Evolutionary conservation across 2,329 filamentous ascomycete genomes (phyloP).

Genomic region (Tolypocladium capitatum): DNA sequence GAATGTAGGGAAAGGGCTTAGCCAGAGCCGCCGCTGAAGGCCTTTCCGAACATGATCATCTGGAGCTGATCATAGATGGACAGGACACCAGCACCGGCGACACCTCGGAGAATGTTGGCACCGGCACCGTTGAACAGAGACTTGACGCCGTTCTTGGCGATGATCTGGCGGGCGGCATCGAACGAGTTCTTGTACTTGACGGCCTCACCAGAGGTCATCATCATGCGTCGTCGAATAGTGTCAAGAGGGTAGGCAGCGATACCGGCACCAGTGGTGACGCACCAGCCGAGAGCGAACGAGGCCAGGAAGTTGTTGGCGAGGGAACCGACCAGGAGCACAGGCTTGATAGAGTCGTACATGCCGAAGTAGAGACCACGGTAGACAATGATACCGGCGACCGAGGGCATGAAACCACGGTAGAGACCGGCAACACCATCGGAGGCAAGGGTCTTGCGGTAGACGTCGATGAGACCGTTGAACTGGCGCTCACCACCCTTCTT

Average conservation of each 20-base stretch:
- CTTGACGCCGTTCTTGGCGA: slow-evolving; percentile 93
- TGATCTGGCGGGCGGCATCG: slow-evolving; percentile 91
- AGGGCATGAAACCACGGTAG: slow-evolving; percentile 99
- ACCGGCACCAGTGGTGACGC: slow-evolving; percentile 99
- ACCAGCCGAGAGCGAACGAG: slow-evolving; percentile 97
- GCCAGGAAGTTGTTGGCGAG: slow-evolving; percentile 99
- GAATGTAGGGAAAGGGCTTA: slow-evolving; percentile 26
- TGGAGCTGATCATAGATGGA: slow-evolving; percentile 99
- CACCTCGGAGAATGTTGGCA: slow-evolving; percentile 99
- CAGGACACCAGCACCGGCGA: slow-evolving; percentile 99
- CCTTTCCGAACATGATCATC: slow-evolving; percentile 99
- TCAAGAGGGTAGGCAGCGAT: slow-evolving; percentile 99
- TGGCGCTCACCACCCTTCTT: slow-evolving; percentile 95
- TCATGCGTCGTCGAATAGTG: slow-evolving; percentile 99
- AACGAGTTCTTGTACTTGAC: slow-evolving; percentile 99
- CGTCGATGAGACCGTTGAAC: slow-evolving; percentile 99
- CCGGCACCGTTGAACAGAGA: slow-evolving; percentile 99
- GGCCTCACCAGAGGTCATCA: slow-evolving; percentile 96
- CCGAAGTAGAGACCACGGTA: slow-evolving; percentile 99
- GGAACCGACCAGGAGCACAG: slow-evolving; percentile 78
- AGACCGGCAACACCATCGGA: slow-evolving; percentile 98
- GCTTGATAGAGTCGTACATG: slow-evolving; percentile 99
- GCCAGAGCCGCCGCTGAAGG: slow-evolving; percentile 64
- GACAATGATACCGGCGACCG: slow-evolving; percentile 96
- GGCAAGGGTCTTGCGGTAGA: slow-evolving; percentile 99